A percentile compares a stretch with the other conserved stretches of the same genome.
Evolutionary conservation across 2,329 filamentous ascomycete species (phyloP).

Genomic region (Paecilomyces fulvus): DNA sequence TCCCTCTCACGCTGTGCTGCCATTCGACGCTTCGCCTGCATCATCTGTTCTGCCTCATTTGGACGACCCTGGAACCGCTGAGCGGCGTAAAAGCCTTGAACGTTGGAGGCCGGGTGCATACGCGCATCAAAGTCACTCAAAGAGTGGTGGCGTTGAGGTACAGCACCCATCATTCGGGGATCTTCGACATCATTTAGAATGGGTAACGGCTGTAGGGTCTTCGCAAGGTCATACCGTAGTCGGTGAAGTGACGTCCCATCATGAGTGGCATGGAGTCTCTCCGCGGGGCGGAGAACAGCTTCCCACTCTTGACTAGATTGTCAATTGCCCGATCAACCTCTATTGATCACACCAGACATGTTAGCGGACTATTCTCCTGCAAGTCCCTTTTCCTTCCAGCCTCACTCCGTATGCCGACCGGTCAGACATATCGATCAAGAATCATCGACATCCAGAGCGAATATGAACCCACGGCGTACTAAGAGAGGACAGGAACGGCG

Average conservation of each 20-base stretch:
- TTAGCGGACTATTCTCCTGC: constrained; percentile 14
- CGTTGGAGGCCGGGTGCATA: constrained; percentile 64
- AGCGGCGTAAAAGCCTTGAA: constrained; percentile 88
- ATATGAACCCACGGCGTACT: not conserved
- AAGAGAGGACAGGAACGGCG: not conserved
- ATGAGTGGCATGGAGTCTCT: constrained; percentile 70
- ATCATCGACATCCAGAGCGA: not conserved
- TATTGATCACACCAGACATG: constrained; percentile 32
- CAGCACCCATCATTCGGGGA: constrained; percentile 56
- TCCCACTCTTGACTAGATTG: constrained; percentile 93
- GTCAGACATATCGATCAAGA: not conserved
- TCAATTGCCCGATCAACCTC: constrained; percentile 95
- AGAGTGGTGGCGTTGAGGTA: constrained; percentile 69
- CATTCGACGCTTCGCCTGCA: constrained; percentile 98
- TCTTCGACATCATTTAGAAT: constrained; percentile 44
- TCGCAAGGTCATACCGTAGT: constrained; percentile 47
- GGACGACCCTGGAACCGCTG: constrained; percentile 84
- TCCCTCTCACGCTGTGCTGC: constrained; percentile 98
- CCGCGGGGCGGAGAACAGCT: constrained; percentile 67
- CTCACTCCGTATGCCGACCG: not conserved
- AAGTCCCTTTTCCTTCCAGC: not conserved
- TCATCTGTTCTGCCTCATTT: constrained; percentile 94
- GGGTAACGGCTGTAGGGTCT: constrained; percentile 11
- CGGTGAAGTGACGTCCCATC: constrained; percentile 49
- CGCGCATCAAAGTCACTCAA: constrained; percentile 76